phyloP scores from a whole-genome alignment of 805 yeast genomes.

The Lipomyces orientalis region DNA sequence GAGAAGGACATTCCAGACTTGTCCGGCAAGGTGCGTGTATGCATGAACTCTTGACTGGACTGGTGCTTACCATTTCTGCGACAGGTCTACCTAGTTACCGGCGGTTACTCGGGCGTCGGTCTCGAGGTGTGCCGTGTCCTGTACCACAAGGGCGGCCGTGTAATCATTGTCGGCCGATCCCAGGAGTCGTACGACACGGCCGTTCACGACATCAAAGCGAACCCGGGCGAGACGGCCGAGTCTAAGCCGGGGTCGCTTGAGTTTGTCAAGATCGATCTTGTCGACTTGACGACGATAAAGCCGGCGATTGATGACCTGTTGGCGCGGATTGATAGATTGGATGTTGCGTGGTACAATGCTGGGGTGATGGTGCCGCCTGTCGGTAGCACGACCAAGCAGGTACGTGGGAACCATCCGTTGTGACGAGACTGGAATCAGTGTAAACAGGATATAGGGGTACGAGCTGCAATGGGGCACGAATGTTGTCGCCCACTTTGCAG shows the following conservation, averaged over 20 bases:
- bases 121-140: constrained; percentile 22
- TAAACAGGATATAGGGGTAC: constrained; percentile 42
- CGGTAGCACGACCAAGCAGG: constrained; percentile 46
- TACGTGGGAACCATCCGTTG: too few relatives aligned
- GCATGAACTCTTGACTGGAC: neutral
- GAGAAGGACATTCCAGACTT: constrained; percentile 19
- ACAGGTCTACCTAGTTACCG: constrained; percentile 25
- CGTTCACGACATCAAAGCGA: constrained; percentile 16
- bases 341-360: constrained; percentile 52
- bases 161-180: constrained; percentile 19
- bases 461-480: constrained; percentile 56
- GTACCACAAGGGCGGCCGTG: constrained; percentile 25
- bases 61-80: neutral
- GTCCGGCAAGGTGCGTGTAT: constrained; percentile 24
- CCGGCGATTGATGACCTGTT: constrained; percentile 47
- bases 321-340: constrained; percentile 42
- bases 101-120: constrained; percentile 31
- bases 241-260: constrained; percentile 18
- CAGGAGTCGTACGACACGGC: constrained; percentile 14
- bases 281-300: constrained; percentile 44
- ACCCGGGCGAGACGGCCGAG: neutral
- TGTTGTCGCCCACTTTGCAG: constrained; percentile 54
- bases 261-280: constrained; percentile 25
- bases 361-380: constrained; percentile 48
- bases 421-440: too few relatives aligned